phyloP scores from a whole-genome alignment of 75 land plant genomes.

The Picea sitchensis region DNA sequence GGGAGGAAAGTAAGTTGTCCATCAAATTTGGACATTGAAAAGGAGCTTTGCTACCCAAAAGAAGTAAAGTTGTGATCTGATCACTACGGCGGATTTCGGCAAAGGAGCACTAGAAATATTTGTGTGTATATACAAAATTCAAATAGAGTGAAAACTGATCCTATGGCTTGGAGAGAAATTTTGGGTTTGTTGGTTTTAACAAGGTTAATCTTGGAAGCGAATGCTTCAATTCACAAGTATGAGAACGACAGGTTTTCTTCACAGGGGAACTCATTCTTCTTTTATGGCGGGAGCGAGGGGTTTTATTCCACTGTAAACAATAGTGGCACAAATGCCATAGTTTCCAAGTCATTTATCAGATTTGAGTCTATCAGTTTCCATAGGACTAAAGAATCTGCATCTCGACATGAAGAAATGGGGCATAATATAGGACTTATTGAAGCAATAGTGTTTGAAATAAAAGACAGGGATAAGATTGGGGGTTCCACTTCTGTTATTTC shows the following conservation, averaged over 20 bases:
- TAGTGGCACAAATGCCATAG: too few relatives aligned
- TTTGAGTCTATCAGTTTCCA: too few relatives aligned
- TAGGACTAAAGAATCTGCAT: constrained; percentile 10
- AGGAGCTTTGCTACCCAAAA: too few relatives aligned
- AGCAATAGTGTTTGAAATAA: neutral
- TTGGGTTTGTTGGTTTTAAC: too few relatives aligned
- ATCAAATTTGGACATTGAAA: too few relatives aligned
- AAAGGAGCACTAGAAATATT: too few relatives aligned
- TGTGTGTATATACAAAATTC: too few relatives aligned
- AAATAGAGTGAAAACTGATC: too few relatives aligned
- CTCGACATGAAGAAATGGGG: constrained; percentile 22
- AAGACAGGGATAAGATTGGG: constrained; percentile 41
- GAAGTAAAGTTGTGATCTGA: too few relatives aligned
- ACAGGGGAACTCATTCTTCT: constrained; percentile 45
- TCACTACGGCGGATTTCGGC: too few relatives aligned
- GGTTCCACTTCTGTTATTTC: neutral
- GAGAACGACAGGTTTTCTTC: constrained; percentile 20
- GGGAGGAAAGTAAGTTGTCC: too few relatives aligned
- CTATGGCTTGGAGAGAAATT: too few relatives aligned
- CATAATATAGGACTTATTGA: neutral
- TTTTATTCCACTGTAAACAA: neutral
- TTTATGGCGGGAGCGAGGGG: constrained; percentile 56
- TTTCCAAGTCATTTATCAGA: neutral
- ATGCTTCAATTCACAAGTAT: constrained; percentile 53
- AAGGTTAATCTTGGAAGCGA: neutral